Base-by-base conservation (phyloP, 2,329 filamentous ascomycete species). In the Nannizziopsis arthrosporioides region DNA sequence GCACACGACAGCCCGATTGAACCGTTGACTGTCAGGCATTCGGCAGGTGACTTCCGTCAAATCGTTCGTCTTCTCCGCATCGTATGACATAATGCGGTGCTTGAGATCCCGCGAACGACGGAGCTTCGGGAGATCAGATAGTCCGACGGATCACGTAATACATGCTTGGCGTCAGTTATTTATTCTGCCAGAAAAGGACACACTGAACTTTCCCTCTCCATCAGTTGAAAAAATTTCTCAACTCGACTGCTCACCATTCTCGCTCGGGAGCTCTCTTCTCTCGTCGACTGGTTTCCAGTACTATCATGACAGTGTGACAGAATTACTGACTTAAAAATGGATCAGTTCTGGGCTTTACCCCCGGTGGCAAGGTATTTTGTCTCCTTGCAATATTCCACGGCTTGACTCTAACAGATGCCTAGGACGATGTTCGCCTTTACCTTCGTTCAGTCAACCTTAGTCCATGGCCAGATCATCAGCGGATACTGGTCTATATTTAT, bases 361-460 rank as follows among this genome's bases (percentile, higher is more conserved):
- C 80, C 80, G 48, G 76, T 85, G 56, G 72, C 77, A 49, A 78
- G 81, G 81, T 84, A 73, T 59, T 49, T 43, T 32, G 35, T 45
- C 46, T 48, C 41, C 35, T 27, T 31, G 48, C 44, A 50, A 54
- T 11, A 59, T 62, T 64, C 15, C 18, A 14, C 2, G 8, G 14
- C 17, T 27, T 32, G 6, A 44, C 19, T 64, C 73, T 74, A 61
- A 70, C 72, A 55, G 42, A 69, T 63, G 15, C 43, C 14, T 66
- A 87, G 84, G 70, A 84, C 80, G 48, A 68, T 87, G 53, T 78
- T 82, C 58, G 77, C 78, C 48, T 71, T 75, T 44, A 75, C 82
- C 45, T 73, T 86, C 54, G 62, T 73, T 35, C 71, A 80, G 51
- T 87, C 84, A 27, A 67, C 80, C 38, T 66, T 76, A 34, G 74